A percentile compares a stretch with the other conserved stretches of the same genome.
These are phyloP conservation scores for Talaromyces sp. DNA, from an alignment of 2,329 filamentous ascomycete species.

Conservation along the genomic window DNA sequence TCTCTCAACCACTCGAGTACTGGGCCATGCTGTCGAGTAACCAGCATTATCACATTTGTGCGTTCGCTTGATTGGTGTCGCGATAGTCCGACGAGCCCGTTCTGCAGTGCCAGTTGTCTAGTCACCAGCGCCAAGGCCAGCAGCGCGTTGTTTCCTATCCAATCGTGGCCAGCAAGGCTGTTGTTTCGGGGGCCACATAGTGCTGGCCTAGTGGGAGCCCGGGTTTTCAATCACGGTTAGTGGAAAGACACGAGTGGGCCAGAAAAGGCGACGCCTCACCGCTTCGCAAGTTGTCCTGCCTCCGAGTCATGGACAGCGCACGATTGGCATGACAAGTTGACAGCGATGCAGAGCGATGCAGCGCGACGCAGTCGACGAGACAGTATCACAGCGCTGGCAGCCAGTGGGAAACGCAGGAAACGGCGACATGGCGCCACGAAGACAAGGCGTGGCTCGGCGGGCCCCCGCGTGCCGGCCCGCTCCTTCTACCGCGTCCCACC, in stretches of 20 bases:
- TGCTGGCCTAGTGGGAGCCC: neutral
- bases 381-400: neutral
- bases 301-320: neutral
- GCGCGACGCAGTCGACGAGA: neutral
- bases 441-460: conserved; percentile 7
- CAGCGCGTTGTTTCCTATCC: neutral
- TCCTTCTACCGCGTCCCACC: conserved; percentile 8
- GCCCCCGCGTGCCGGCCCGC: conserved; percentile 13
- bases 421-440: conserved; percentile 6
- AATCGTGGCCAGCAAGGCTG: neutral
- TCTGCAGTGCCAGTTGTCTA: conserved; percentile 11
- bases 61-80: conserved; percentile 8
- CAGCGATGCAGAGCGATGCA: neutral
- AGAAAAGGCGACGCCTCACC: neutral
- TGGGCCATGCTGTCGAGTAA: neutral
- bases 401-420: neutral
- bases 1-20: neutral
- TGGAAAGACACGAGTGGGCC: neutral
- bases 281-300: neutral
- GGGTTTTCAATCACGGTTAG: neutral
- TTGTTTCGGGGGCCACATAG: neutral
- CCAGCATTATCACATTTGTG: conserved; percentile 8
- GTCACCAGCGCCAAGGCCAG: neutral
- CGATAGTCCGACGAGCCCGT: neutral
- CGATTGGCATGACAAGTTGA: neutral